Evolutionary conservation across 1,284 basidiomycete species (phyloP).

Genomic region (Tilletiopsis washingtonensis): DNA sequence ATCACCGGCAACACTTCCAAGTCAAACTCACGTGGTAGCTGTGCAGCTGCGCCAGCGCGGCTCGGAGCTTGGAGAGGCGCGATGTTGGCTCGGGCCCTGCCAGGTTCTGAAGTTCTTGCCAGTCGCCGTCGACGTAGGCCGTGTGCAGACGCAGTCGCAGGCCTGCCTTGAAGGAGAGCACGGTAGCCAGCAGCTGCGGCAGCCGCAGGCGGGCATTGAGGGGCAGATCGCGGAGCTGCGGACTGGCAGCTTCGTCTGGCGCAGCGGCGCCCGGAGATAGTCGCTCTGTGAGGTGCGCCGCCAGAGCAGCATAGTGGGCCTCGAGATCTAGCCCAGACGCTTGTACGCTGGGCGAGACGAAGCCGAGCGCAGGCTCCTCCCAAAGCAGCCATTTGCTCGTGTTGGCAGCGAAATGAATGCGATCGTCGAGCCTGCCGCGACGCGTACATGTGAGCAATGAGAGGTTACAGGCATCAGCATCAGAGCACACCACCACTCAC

Average conservation of each 20-base stretch:
- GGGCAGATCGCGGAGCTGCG: constrained; percentile 16
- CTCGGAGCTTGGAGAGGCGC: constrained; percentile 5
- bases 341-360: constrained; percentile 25
- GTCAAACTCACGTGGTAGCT: too few relatives aligned
- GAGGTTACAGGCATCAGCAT: too few relatives aligned
- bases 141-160: constrained; percentile 22
- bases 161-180: constrained; percentile 24
- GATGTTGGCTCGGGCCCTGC: constrained; percentile 5
- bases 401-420: constrained; percentile 45
- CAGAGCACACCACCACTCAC: too few relatives aligned
- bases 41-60: constrained; percentile 32
- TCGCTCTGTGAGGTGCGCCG: not conserved
- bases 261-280: not conserved
- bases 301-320: constrained; percentile 14
- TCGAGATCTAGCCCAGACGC: constrained; percentile 25
- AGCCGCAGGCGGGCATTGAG: constrained; percentile 30
- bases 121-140: constrained; percentile 22
- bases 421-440: constrained; percentile 26
- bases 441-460: too few relatives aligned
- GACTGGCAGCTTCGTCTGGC: not conserved
- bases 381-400: constrained; percentile 48
- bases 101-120: constrained; percentile 18
- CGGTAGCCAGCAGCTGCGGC: constrained; percentile 18
- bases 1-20: too few relatives aligned
- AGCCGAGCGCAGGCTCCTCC: constrained; percentile 35